phyloP scores from a whole-genome alignment of 129 eudicot species.

The Solidago caesia region DNA sequence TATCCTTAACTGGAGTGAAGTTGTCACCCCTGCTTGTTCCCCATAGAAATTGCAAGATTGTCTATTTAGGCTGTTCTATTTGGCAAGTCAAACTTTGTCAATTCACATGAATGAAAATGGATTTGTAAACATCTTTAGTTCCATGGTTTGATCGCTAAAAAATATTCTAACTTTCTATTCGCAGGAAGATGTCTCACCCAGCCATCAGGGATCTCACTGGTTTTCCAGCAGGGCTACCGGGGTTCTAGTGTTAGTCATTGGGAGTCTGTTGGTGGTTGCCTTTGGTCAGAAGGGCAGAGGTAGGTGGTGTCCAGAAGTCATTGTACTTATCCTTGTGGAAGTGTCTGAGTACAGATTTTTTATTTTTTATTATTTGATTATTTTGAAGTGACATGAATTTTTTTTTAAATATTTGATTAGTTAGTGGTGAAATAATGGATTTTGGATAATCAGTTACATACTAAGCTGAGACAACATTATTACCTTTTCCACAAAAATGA shows the following conservation, averaged over 20 bases:
- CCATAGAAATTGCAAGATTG: neutral
- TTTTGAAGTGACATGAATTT: too few relatives aligned
- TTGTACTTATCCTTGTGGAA: conserved; percentile 4
- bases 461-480: too few relatives aligned
- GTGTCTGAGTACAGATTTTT: neutral
- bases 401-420: too few relatives aligned
- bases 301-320: conserved; percentile 20
- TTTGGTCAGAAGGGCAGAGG: conserved; percentile 34
- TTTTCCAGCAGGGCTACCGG: conserved; percentile 21
- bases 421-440: too few relatives aligned
- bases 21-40: neutral
- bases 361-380: neutral
- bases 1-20: neutral
- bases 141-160: neutral
- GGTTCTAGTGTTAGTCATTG: conserved; percentile 30
- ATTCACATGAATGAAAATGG: neutral
- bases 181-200: conserved; percentile 12
- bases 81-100: neutral
- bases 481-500: too few relatives aligned
- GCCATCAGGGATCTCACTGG: neutral
- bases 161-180: neutral
- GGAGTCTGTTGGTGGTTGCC: conserved; percentile 32
- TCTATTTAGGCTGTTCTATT: too few relatives aligned
- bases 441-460: too few relatives aligned
- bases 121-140: too few relatives aligned